Base-by-base conservation (phyloP, 31 red algal genomes). In the Odonthalia washingtoniensis region DNA sequence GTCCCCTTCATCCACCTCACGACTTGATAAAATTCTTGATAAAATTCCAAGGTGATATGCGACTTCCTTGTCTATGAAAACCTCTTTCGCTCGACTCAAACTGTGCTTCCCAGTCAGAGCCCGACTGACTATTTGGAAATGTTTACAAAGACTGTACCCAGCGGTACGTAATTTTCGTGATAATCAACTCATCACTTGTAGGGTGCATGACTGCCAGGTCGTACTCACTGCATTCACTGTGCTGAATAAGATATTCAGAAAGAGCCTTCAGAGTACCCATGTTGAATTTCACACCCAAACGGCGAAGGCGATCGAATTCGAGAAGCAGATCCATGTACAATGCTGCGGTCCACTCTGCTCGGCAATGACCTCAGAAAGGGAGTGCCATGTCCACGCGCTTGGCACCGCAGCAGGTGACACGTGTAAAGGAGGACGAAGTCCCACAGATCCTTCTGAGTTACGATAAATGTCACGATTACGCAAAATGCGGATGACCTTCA, bases 221-320 rank as follows among this genome's bases (percentile, higher is more conserved):
- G 40, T 57, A 79, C 39, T 38, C 46, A n/a, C 33, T 32, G n/a
- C 39, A 72, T 5, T 18, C 0, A 0, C 1, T 45, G 33, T 70
- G 46, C 39, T 17, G 28, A 30, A 84, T 43, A 6, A 84, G 61
- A 6, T 84, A 6, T 6, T 46, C 2, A 21, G 81, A 63, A 4
- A 84, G 64, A 5, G 62, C 3, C 17, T 69, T 18, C 5, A 82
- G 3, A 30, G 0, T 82, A 4, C 40, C 43, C 26, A 21, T 52
- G 37, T 84, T 84, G 63, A 84, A 84, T 41, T 84, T 84, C 3
- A 70, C 81, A 4, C 81, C 62, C 2, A 84, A 40, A 3, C 41
- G 30, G 30, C 65, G 31, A 6, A 72, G 24, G 17, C 81, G 61
- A 26, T 84, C 81, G 33, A 84, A 84, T 40, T 72, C 81, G 3